A percentile compares a stretch with the other conserved stretches of the same genome.
Evolutionary conservation across 805 yeast genomes (phyloP).

Genomic region (Blastobotrys attinorum): DNA sequence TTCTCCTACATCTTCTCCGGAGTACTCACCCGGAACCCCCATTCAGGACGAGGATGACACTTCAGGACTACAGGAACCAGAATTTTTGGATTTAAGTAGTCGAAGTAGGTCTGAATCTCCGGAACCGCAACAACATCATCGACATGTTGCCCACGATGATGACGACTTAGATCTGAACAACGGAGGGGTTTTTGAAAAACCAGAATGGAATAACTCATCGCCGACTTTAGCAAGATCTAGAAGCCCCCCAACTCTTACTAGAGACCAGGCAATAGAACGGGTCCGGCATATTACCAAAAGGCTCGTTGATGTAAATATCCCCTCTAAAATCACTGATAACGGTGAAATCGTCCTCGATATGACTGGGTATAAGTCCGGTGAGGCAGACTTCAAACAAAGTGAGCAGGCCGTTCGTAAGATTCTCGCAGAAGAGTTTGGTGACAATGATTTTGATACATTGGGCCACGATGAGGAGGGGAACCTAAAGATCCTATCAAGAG

Average conservation of each 20-base stretch:
- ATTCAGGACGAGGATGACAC: slow-evolving; percentile 9
- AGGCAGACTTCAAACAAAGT: slow-evolving; percentile 64
- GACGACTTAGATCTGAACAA: not conserved
- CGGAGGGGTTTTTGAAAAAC: not conserved
- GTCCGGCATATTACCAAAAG: slow-evolving; percentile 57
- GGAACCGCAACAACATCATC: not conserved
- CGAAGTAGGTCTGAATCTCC: slow-evolving; percentile 6
- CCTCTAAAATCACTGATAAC: slow-evolving; percentile 76
- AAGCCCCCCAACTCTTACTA: slow-evolving; percentile 17
- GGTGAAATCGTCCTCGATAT: slow-evolving; percentile 89
- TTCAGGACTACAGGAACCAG: slow-evolving; percentile 37
- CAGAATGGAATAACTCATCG: not conserved
- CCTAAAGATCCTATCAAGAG: slow-evolving; percentile 22
- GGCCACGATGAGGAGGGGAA: slow-evolving; percentile 29
- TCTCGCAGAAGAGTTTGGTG: slow-evolving; percentile 61
- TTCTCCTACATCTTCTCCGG: slow-evolving; percentile 50
- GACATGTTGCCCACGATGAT: not conserved
- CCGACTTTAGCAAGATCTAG: slow-evolving; percentile 8
- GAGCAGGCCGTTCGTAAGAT: slow-evolving; percentile 69
- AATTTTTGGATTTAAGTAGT: slow-evolving; percentile 37
- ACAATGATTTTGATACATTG: slow-evolving; percentile 24
- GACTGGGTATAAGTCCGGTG: slow-evolving; percentile 91
- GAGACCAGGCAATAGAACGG: slow-evolving; percentile 44
- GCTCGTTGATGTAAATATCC: slow-evolving; percentile 67
- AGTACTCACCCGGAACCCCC: slow-evolving; percentile 20